phyloP scores from a whole-genome alignment of 2,329 filamentous ascomycete species.

The Hortaea sp. region DNA sequence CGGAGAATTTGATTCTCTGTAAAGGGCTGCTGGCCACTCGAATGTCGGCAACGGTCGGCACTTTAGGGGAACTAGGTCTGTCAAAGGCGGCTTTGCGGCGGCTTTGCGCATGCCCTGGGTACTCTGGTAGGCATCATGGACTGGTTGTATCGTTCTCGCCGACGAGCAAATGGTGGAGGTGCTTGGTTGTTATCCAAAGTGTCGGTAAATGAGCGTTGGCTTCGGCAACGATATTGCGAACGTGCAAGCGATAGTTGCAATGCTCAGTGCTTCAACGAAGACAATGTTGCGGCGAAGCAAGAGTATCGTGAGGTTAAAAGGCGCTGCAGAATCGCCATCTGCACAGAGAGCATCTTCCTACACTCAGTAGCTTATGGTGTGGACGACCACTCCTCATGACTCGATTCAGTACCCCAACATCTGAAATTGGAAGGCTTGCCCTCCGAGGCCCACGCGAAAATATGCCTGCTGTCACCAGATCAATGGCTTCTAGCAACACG shows the following conservation, averaged over 20 bases:
- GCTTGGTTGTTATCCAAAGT: too few relatives aligned
- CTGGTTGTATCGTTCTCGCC: too few relatives aligned
- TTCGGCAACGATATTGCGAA: not conserved
- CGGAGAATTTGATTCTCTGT: too few relatives aligned
- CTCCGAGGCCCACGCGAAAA: not conserved
- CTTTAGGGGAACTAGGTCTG: too few relatives aligned
- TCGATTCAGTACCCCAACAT: constrained; percentile 1
- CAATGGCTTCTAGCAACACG: not conserved
- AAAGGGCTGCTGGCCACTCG: too few relatives aligned
- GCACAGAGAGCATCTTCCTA: not conserved
- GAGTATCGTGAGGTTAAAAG: not conserved
- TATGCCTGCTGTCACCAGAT: constrained; percentile 4
- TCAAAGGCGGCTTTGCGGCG: too few relatives aligned
- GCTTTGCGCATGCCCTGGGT: too few relatives aligned
- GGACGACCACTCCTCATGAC: constrained; percentile 1
- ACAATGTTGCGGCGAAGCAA: constrained; percentile 1
- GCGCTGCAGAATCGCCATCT: not conserved
- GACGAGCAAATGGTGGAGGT: too few relatives aligned
- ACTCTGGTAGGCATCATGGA: too few relatives aligned
- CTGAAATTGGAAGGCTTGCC: constrained; percentile 1
- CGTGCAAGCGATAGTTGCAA: not conserved
- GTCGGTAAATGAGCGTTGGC: not conserved
- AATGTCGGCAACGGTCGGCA: too few relatives aligned
- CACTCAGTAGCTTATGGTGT: not conserved
- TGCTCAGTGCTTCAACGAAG: not conserved